Base-by-base conservation (phyloP, 306 rosid genomes). In the Prunus mongolica region DNA sequence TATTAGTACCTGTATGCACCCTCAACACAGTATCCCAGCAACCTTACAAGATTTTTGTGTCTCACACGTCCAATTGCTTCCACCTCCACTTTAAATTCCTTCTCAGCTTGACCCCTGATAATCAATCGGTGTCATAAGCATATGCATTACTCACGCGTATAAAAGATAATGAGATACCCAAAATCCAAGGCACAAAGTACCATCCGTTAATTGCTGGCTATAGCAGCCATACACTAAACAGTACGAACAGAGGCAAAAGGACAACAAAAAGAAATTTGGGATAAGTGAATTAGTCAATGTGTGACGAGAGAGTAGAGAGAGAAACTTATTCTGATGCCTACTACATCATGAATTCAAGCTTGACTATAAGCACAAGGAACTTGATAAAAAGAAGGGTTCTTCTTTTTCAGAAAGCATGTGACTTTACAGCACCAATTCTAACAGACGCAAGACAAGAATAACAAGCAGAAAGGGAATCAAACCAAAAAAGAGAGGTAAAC, bases 11-110 rank as follows among this genome's bases (percentile, higher is more conserved):
- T 92, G 83, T 96, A 93, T 67, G 96, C 99, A 73, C 99, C 99
- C 84, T 92, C 99, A 80, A 91, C 99, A 82, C 99, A 96, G 80
- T 96, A 96, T 65, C 99, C 99, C 71, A 92, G 98, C 87, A 96
- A 76, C 77, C 99, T 88, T 67, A 96, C 98, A 61, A 96, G 98
- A 89, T 92, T 96, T 88, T 96, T 96, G 84, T 96, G 99, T 69
- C 98, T 86, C 71, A 96, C 99, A 8, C 99, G 97, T 60, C 98
- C 99, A 80, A 96, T 96, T 28, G 69, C 88, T 87, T 96, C 99
- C 49, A 96, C 99, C 88, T 96, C 99, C 24, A 82, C 98, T 82
- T 89, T 91, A 76, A 96, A 96, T 70, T 96, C 99, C 83, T 81
- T 96, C 88, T 92, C 99, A 66, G 99, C 99, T 82, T 96, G 99